These are phyloP conservation scores for Artemisia argyi DNA, from an alignment of 129 eudicot genomes.

Conservation along the genomic window DNA sequence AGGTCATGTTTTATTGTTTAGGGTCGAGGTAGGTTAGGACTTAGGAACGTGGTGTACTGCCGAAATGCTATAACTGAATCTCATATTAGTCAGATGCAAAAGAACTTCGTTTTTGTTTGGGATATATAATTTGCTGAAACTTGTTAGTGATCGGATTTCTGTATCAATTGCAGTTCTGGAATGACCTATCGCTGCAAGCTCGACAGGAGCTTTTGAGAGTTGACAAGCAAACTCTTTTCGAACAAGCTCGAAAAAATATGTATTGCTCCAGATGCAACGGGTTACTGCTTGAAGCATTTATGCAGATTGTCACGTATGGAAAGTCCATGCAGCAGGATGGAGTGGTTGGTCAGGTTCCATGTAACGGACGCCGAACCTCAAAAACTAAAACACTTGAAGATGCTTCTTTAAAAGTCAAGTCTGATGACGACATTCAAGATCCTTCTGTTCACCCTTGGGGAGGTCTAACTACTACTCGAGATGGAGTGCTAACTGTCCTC, in stretches of 20 bases:
- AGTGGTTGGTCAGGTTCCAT: constrained; percentile 45
- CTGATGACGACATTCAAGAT: constrained; percentile 78
- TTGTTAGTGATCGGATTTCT: constrained; percentile 23
- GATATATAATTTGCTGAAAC: constrained; percentile 15
- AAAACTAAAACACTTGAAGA: constrained; percentile 45
- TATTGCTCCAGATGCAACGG: constrained; percentile 99
- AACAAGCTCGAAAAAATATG: constrained; percentile 94
- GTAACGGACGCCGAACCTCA: constrained; percentile 35
- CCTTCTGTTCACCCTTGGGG: constrained; percentile 99
- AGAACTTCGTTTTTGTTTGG: background rate
- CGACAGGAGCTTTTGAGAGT: constrained; percentile 78
- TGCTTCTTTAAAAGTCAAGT: constrained; percentile 33
- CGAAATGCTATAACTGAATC: constrained; percentile 17
- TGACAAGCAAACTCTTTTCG: constrained; percentile 89
- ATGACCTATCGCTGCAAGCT: constrained; percentile 77
- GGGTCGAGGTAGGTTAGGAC: constrained; percentile 15
- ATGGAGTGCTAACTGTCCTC: constrained; percentile 83
- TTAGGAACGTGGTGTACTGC: background rate
- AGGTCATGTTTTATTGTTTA: background rate
- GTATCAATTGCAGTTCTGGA: constrained; percentile 79
- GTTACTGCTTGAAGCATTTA: constrained; percentile 78
- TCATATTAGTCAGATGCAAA: constrained; percentile 2
- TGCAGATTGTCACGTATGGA: constrained; percentile 93
- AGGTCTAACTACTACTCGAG: constrained; percentile 80
- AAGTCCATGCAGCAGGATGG: constrained; percentile 87